Percentiles rank a stretch among this genome's conserved stretches.
These are phyloP conservation scores for Claviceps africana DNA, from an alignment of 2,329 filamentous ascomycete genomes.

Conservation along the genomic window DNA sequence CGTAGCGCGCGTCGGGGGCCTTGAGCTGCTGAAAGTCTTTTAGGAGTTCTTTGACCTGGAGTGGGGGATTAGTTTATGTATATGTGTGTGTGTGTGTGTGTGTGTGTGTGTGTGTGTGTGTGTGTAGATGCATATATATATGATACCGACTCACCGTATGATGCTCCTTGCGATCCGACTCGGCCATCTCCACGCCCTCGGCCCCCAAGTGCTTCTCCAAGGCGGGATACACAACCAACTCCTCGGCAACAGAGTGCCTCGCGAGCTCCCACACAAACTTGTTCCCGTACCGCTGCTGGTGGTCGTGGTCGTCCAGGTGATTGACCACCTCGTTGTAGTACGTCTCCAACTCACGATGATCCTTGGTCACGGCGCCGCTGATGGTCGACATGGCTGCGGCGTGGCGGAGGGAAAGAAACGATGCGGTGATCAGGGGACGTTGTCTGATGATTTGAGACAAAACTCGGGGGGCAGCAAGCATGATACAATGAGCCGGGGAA, in stretches of 20 bases:
- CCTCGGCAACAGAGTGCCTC: slow-evolving; percentile 32
- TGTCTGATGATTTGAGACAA: not conserved
- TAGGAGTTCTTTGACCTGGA: slow-evolving; percentile 36
- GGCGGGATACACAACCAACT: slow-evolving; percentile 39
- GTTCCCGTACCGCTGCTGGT: slow-evolving; percentile 28
- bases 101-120: too few relatives aligned
- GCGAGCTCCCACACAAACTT: slow-evolving; percentile 35
- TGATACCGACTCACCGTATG: slow-evolving; percentile 20
- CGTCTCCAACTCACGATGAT: slow-evolving; percentile 18
- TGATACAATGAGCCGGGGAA: not conserved
- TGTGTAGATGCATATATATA: too few relatives aligned
- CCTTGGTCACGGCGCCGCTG: slow-evolving; percentile 14
- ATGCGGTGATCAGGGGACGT: not conserved
- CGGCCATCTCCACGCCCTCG: slow-evolving; percentile 28
- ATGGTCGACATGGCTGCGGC: slow-evolving; percentile 13
- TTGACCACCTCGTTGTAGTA: slow-evolving; percentile 29
- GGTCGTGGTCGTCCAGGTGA: slow-evolving; percentile 19
- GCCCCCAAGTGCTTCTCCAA: slow-evolving; percentile 31
- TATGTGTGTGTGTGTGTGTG: too few relatives aligned
- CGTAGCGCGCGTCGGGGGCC: slow-evolving; percentile 25
- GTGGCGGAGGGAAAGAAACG: not conserved
- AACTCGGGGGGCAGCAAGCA: not conserved
- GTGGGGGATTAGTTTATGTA: not conserved
- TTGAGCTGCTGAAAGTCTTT: slow-evolving; percentile 33
- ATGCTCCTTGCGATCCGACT: slow-evolving; percentile 34